Evolutionary conservation across 139 green algal genomes (phyloP).

Genomic region (Chara braunii): DNA sequence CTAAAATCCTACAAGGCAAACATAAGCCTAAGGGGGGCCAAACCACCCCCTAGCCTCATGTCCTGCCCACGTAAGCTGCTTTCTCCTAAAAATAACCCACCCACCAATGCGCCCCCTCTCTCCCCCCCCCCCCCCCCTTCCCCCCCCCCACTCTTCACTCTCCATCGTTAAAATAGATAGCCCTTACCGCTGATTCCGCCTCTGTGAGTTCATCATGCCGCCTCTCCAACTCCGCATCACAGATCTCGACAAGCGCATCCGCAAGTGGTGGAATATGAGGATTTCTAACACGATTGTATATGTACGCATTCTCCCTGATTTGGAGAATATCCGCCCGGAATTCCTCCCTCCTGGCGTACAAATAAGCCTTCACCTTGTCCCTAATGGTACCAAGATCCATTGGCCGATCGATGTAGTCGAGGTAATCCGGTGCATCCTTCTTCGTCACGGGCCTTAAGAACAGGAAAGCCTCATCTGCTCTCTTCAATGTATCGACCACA

Average conservation of each 20-base stretch:
- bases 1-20: no score
- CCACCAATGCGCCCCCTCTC: no score
- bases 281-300: constrained; percentile 7
- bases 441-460: constrained; percentile 10
- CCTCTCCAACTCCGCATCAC: no score
- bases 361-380: constrained; percentile 39
- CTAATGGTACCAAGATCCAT: constrained; percentile 72
- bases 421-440: constrained; percentile 51
- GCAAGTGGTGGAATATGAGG: not conserved
- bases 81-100: no score
- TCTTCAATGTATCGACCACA: not conserved
- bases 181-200: no score
- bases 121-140: no score
- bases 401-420: constrained; percentile 55
- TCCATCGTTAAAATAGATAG: no score
- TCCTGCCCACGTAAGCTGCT: no score
- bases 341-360: not conserved
- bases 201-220: no score
- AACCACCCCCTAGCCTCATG: no score
- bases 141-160: no score
- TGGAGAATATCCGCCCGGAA: constrained; percentile 9
- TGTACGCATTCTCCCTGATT: constrained; percentile 1
- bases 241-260: constrained; percentile 4
- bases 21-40: no score
- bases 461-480: constrained; percentile 6